These are phyloP conservation scores for Thermomucor indicae-seudaticae DNA, from an alignment of 371 early-diverging fungal species.

Conservation along the genomic window DNA sequence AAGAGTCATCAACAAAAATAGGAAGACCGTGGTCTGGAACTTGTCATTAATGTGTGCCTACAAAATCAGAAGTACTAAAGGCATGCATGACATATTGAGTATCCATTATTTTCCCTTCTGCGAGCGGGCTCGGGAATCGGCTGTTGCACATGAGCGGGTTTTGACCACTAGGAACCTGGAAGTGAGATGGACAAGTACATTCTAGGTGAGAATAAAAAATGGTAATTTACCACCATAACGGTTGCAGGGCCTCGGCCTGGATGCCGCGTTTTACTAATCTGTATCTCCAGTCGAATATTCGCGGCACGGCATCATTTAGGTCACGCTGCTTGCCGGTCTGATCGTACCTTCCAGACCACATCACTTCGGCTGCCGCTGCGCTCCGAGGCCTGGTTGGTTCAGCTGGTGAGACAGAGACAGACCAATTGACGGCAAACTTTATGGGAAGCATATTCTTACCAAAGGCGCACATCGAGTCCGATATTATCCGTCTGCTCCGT, in stretches of 20 bases:
- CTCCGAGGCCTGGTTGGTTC: conserved; percentile 27
- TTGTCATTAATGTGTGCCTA: too few relatives aligned
- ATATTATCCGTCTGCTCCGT: conserved; percentile 67
- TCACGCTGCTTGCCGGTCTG: conserved; percentile 48
- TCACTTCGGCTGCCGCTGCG: conserved; percentile 57
- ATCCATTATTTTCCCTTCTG: too few relatives aligned
- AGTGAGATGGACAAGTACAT: background rate
- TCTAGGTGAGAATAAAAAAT: background rate
- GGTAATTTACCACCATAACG: conserved; percentile 67
- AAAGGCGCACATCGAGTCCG: conserved; percentile 60
- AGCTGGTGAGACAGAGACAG: background rate
- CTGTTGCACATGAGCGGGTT: conserved; percentile 39
- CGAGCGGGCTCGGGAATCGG: conserved; percentile 22
- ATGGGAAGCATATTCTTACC: conserved; percentile 28
- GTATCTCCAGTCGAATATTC: conserved; percentile 74
- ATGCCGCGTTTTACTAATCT: conserved; percentile 67
- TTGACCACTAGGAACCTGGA: conserved; percentile 16
- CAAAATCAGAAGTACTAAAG: too few relatives aligned
- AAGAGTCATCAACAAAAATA: too few relatives aligned
- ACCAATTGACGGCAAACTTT: background rate
- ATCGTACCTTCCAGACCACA: conserved; percentile 74
- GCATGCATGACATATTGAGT: too few relatives aligned
- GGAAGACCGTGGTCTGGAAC: too few relatives aligned
- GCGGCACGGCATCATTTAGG: conserved; percentile 58
- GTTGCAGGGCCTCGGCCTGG: conserved; percentile 66